Evolutionary conservation across 148 eudicot genomes (phyloP).

Genomic region (Rhododendron molle): DNA sequence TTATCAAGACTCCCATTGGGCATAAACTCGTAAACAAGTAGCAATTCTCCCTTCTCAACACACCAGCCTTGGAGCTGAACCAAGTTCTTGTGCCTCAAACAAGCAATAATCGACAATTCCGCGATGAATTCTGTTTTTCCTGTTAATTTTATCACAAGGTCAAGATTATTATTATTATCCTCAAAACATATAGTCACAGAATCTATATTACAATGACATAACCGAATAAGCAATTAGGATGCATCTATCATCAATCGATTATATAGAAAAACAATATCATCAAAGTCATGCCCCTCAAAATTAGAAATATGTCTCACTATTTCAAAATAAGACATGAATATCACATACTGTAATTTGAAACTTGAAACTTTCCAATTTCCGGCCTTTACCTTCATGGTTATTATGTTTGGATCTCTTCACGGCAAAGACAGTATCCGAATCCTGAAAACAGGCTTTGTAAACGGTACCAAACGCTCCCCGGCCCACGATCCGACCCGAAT

Average conservation of each 20-base stretch:
- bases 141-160: neutral
- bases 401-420: slow-evolving; percentile 74
- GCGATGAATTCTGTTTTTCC: slow-evolving; percentile 19
- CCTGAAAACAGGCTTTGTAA: slow-evolving; percentile 53
- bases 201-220: neutral
- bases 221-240: neutral
- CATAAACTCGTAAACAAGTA: slow-evolving; percentile 52
- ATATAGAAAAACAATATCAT: neutral
- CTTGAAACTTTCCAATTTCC: neutral
- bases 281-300: neutral
- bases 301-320: neutral
- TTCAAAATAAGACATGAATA: too few relatives aligned
- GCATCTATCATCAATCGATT: neutral
- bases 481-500: slow-evolving; percentile 56
- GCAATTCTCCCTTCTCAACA: slow-evolving; percentile 38
- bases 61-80: slow-evolving; percentile 56
- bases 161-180: neutral
- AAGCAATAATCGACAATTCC: slow-evolving; percentile 39
- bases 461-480: slow-evolving; percentile 83
- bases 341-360: neutral
- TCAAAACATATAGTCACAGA: neutral
- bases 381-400: slow-evolving; percentile 36
- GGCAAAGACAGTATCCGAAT: slow-evolving; percentile 44
- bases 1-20: slow-evolving; percentile 76
- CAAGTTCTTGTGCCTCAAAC: slow-evolving; percentile 44